phyloP scores from a whole-genome alignment of 805 yeast species.

The Cyberlindnera maritima region DNA sequence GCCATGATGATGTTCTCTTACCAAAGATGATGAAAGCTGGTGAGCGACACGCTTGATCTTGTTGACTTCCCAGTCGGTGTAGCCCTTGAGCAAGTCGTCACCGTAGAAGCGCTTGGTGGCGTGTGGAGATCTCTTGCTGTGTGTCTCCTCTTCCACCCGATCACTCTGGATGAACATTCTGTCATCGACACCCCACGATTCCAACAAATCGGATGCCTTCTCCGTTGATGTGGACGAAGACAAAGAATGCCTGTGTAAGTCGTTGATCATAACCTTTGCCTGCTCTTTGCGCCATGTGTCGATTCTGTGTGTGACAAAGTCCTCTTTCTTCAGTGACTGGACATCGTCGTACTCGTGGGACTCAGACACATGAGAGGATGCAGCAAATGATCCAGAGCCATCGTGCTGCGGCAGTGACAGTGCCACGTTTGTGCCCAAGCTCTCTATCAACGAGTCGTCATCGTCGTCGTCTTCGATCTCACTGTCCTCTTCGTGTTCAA shows the following conservation, averaged over 20 bases:
- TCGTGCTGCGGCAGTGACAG: conserved; percentile 13
- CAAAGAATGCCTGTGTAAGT: conserved; percentile 18
- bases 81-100: conserved; percentile 24
- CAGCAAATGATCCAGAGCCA: conserved; percentile 17
- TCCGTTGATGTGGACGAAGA: conserved; percentile 3
- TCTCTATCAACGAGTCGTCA: conserved; percentile 27
- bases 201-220: conserved; percentile 25
- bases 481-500: conserved; percentile 6
- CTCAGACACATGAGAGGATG: not conserved
- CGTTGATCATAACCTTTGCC: conserved; percentile 23
- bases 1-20: conserved; percentile 15
- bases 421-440: conserved; percentile 17
- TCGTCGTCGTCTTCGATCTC: conserved; percentile 25
- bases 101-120: conserved; percentile 26
- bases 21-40: conserved; percentile 23
- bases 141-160: not conserved
- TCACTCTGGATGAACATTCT: conserved; percentile 9
- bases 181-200: conserved; percentile 35
- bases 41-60: conserved; percentile 27
- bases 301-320: conserved; percentile 25
- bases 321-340: conserved; percentile 16
- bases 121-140: not conserved
- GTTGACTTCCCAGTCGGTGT: conserved; percentile 23
- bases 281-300: conserved; percentile 30
- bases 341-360: conserved; percentile 10